Evolutionary conservation across 805 yeast genomes (phyloP), one percentile per base, ranked within the genome.

Genomic region (Clavispora carvajalis): DNA sequence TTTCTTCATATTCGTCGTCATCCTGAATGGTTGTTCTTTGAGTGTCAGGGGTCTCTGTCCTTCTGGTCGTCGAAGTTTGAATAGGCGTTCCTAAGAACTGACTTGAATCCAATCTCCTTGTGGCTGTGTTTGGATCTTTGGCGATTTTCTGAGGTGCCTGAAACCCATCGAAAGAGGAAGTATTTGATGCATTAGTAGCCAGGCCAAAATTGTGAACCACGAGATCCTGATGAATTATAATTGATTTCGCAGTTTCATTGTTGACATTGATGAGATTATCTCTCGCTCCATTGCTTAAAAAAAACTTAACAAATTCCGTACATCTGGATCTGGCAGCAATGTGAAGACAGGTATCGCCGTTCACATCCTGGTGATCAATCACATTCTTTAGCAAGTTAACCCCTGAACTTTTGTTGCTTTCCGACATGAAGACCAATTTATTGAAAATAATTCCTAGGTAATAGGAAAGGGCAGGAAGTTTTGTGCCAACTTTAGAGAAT

Each of bases 301-400:
- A 70, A 46, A 84, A 86, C 47, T 85, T 87, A 8, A 85, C 90
- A 41, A 93, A 76, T 34, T 84, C 80, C 35, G 71, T 58, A 38
- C 82, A 76, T 7, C 95, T 95, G 7, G 77, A 64, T 26, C 78
- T 69, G 12, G 79, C 77, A 0, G 95, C 89, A 34, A 91, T 67
- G 53, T 88, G 95, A 36, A 89, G 64, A 6, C 95, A 87, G 0
- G 96, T 87, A 51, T 89, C 87, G 4, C 97, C 97, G 45, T 79
- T 73, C 17, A 70, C 72, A 60, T 93, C 98, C 55, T 79, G 86
- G 51, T 82, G 89, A 54, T 87, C 85, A 22, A 84, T 56, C 30
- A 84, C 80, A 39, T 76, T 71, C 26, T 74, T 75, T 28, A 83
- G 65, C 45, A 84, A 67, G 47, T 84, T 82, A 44, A 74, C 69